These are phyloP conservation scores for Urochloa ruziziensis DNA, from an alignment of 176 grass and related monocot genomes.

Conservation along the genomic window DNA sequence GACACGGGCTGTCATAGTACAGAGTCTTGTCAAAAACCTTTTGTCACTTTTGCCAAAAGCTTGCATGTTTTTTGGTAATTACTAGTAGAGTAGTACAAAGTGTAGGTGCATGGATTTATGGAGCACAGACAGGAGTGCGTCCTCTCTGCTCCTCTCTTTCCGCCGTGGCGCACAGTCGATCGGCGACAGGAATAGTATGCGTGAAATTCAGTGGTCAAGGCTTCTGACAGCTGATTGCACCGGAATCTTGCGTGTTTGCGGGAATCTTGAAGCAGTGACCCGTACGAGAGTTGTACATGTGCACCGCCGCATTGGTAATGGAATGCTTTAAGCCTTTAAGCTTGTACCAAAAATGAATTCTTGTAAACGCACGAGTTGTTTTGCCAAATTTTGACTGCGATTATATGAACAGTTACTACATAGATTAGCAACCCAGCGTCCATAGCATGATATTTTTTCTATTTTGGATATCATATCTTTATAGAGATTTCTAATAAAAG, in stretches of 20 bases:
- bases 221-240: conserved; percentile 1
- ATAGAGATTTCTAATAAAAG: no score
- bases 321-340: no score
- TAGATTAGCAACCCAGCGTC: no score
- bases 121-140: not conserved
- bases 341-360: no score
- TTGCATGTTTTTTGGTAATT: not conserved
- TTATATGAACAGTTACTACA: no score
- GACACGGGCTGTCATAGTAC: not conserved
- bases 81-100: no score
- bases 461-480: no score
- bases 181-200: not conserved
- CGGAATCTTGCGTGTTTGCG: not conserved
- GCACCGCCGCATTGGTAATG: no score
- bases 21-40: not conserved
- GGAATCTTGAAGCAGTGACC: conserved; percentile 13
- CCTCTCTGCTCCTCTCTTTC: not conserved
- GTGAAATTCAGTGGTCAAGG: not conserved
- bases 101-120: not conserved
- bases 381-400: no score
- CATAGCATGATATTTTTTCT: no score
- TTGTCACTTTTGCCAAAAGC: not conserved
- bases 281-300: not conserved
- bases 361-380: no score
- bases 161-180: not conserved